Conservation (phyloP, 148 eudicot species). For the Spergularia bocconei region DNA sequence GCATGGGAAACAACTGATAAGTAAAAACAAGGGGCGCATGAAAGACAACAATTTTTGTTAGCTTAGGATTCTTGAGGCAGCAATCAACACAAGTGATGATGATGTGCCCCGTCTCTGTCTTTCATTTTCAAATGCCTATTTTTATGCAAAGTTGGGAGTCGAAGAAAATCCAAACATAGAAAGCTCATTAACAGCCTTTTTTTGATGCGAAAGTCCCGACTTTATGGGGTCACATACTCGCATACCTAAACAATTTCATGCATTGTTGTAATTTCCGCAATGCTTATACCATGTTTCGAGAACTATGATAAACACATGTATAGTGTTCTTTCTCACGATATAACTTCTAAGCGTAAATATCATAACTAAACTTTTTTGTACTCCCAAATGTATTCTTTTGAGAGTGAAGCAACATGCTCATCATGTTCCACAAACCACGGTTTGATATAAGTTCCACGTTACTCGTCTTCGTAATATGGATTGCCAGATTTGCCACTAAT, state of each 20-base stretch:
- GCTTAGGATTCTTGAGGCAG: slow-evolving; percentile 12
- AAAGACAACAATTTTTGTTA: neutral
- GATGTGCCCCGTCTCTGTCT: too few relatives aligned
- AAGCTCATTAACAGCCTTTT: slow-evolving; percentile 16
- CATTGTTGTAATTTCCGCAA: neutral
- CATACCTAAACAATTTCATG: neutral
- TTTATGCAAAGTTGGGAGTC: slow-evolving; percentile 7
- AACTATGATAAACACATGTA: too few relatives aligned
- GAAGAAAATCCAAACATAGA: slow-evolving; percentile 8
- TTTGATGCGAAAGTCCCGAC: neutral
- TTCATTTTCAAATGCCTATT: neutral
- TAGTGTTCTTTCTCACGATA: too few relatives aligned
- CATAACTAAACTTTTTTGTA: too few relatives aligned
- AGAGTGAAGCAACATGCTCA: too few relatives aligned
- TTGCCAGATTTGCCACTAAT: too few relatives aligned
- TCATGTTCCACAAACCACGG: too few relatives aligned
- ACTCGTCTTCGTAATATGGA: too few relatives aligned
- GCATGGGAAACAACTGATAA: neutral
- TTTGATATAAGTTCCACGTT: too few relatives aligned
- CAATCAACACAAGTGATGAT: neutral
- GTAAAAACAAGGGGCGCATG: neutral
- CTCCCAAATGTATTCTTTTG: too few relatives aligned
- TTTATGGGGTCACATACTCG: neutral
- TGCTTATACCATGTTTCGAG: too few relatives aligned
- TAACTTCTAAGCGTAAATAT: too few relatives aligned